Evolutionary conservation across 2,329 filamentous ascomycete species (phyloP).

Genomic region (Chrysoporthe austroafricana): DNA sequence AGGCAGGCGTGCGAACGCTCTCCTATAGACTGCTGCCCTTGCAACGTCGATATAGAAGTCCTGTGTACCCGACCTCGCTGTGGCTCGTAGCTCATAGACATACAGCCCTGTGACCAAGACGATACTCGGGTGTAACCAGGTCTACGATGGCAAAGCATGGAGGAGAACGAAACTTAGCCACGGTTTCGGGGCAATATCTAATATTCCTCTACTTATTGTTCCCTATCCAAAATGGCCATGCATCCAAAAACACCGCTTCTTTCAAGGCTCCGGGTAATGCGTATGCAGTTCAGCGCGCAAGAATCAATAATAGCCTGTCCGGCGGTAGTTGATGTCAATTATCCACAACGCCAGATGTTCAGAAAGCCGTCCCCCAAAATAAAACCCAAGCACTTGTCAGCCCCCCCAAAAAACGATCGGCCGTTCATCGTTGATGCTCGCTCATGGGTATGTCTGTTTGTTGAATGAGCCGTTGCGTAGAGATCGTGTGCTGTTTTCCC

Average conservation of each 20-base stretch:
- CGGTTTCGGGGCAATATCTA: not conserved
- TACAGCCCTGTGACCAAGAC: not conserved
- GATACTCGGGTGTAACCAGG: not conserved
- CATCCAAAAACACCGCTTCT: not conserved
- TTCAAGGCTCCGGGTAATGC: constrained; percentile 15
- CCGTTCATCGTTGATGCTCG: constrained; percentile 9
- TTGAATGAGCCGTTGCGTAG: constrained; percentile 8
- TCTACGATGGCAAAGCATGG: not conserved
- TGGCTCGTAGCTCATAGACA: too few species aligned
- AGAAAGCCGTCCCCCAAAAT: not conserved
- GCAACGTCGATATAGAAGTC: not conserved
- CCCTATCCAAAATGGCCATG: constrained; percentile 9
- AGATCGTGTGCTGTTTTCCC: constrained; percentile 1
- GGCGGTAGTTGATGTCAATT: not conserved
- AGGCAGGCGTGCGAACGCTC: not conserved
- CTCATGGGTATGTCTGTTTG: not conserved
- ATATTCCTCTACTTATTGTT: constrained; percentile 7
- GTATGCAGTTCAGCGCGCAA: not conserved
- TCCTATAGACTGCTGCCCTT: not conserved
- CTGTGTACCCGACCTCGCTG: not conserved
- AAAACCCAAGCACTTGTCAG: not conserved
- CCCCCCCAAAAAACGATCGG: constrained; percentile 3
- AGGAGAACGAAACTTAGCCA: not conserved
- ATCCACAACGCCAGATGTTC: constrained; percentile 13
- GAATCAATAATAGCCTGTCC: not conserved